These are phyloP conservation scores for Penicillium parvum DNA, from an alignment of 495 filamentous ascomycete genomes.

Conservation along the genomic window DNA sequence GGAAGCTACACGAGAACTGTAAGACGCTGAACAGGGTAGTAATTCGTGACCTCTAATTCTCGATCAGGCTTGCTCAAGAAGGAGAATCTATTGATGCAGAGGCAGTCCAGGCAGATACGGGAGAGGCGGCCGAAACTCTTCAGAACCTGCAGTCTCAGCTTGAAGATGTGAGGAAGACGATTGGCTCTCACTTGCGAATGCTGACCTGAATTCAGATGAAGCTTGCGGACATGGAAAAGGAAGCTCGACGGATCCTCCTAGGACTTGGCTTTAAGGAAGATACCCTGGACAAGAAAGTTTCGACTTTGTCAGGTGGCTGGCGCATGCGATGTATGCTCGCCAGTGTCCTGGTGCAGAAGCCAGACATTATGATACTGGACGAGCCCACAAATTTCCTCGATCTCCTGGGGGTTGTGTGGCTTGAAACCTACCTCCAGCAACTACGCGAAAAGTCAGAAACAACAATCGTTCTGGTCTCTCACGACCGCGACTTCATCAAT, in stretches of 20 bases:
- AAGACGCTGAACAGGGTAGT: slow-evolving; percentile 8
- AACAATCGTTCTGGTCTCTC: slow-evolving; percentile 66
- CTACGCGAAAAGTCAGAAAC: slow-evolving; percentile 38
- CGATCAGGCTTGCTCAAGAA: slow-evolving; percentile 47
- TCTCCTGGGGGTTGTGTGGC: slow-evolving; percentile 76
- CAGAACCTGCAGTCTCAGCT: slow-evolving; percentile 57
- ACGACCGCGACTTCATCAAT: slow-evolving; percentile 72
- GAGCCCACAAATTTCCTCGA: slow-evolving; percentile 86
- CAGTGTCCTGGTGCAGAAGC: slow-evolving; percentile 59
- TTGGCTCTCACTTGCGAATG: not conserved
- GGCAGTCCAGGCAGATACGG: slow-evolving; percentile 54
- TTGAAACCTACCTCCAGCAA: slow-evolving; percentile 62
- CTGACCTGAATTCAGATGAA: slow-evolving; percentile 31
- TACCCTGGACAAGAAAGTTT: slow-evolving; percentile 51
- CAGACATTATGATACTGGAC: slow-evolving; percentile 78
- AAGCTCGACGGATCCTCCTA: slow-evolving; percentile 58
- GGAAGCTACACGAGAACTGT: slow-evolving; percentile 51
- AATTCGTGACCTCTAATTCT: slow-evolving; percentile 1
- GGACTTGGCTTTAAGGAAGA: slow-evolving; percentile 70
- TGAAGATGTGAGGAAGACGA: slow-evolving; percentile 35
- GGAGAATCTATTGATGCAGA: slow-evolving; percentile 51
- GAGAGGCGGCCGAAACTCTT: slow-evolving; percentile 57
- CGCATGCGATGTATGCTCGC: slow-evolving; percentile 68
- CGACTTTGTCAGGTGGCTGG: slow-evolving; percentile 74
- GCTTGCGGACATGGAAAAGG: slow-evolving; percentile 47